phyloP scores from a whole-genome alignment of 768 basidiomycete genomes.

The Saitozyma podzolica region DNA sequence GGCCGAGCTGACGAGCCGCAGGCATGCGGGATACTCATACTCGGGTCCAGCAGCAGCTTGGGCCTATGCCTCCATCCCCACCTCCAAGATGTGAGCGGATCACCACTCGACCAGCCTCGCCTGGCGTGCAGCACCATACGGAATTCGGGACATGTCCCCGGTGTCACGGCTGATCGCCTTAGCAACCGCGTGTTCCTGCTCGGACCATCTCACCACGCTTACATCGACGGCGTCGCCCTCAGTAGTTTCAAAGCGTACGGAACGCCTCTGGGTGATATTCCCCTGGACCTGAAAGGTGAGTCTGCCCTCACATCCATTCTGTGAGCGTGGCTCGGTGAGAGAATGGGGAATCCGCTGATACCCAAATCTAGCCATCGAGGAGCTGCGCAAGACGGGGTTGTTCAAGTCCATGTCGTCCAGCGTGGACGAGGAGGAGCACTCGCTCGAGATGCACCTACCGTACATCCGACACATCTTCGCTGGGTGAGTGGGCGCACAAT shows the following conservation, averaged over 20 bases:
- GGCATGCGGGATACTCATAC: conserved; percentile 94
- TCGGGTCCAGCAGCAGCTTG: conserved; percentile 92
- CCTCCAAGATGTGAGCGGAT: conserved; percentile 65
- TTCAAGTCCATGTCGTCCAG: conserved; percentile 68
- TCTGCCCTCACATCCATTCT: conserved; percentile 13
- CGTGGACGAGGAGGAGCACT: conserved; percentile 92
- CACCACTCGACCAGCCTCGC: background rate
- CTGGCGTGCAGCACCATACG: background rate
- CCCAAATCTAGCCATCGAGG: conserved; percentile 61
- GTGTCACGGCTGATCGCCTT: conserved; percentile 5
- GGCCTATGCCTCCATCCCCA: conserved; percentile 90
- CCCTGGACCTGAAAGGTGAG: conserved; percentile 76
- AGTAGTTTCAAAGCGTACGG: conserved; percentile 73
- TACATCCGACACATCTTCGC: conserved; percentile 48
- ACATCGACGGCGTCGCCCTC: conserved; percentile 82
- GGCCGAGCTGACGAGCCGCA: conserved; percentile 48
- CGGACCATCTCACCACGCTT: conserved; percentile 91
- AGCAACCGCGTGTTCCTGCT: conserved; percentile 92
- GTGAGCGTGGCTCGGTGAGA: background rate
- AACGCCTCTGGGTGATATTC: conserved; percentile 81
- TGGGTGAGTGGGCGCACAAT: conserved; percentile 22
- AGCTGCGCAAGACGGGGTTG: conserved; percentile 65
- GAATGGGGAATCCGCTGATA: background rate
- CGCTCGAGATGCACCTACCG: conserved; percentile 98
- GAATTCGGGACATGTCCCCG: background rate